Percentiles rank a stretch among this genome's conserved stretches.
Conservation (phyloP, 306 rosid genomes). For the Begonia loranthoides region DNA sequence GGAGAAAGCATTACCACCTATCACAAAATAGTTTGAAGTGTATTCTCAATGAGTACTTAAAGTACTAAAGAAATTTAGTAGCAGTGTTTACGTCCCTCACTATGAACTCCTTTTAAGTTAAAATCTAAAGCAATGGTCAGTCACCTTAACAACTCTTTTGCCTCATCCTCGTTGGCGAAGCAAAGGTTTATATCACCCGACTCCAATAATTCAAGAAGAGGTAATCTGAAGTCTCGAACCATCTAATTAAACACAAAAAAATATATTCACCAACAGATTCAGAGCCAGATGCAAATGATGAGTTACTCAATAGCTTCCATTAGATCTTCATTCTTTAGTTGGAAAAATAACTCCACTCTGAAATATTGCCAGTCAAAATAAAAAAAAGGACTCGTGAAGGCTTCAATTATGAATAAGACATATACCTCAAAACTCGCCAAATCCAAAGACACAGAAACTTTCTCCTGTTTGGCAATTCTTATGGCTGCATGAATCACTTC, state of each 20-base stretch:
- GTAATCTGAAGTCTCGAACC: conserved; percentile 61
- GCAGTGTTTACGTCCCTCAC: too few relatives aligned
- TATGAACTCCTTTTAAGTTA: too few relatives aligned
- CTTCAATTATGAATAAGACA: not conserved
- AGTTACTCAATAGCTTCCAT: too few relatives aligned
- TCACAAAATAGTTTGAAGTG: not conserved
- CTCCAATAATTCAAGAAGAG: conserved; percentile 56
- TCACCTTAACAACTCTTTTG: conserved; percentile 84
- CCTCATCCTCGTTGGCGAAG: conserved; percentile 97
- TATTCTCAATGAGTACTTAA: too few relatives aligned
- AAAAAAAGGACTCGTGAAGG: too few relatives aligned
- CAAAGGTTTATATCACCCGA: conserved; percentile 79
- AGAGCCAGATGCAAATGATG: too few relatives aligned
- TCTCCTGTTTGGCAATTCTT: conserved; percentile 75
- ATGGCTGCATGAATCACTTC: conserved; percentile 82
- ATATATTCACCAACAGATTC: conserved; percentile 1
- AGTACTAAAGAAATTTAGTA: too few relatives aligned
- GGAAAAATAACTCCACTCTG: not conserved
- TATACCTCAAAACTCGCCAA: conserved; percentile 98
- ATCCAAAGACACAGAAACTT: conserved; percentile 76
- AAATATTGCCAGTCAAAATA: too few relatives aligned
- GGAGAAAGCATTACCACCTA: too few relatives aligned
- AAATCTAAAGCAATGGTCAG: conserved; percentile 2
- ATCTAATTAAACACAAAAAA: conserved; percentile 40
- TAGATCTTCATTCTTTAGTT: not conserved